Base-by-base conservation (phyloP, 352 stramenopile species). In the Pythium aristosporum region DNA sequence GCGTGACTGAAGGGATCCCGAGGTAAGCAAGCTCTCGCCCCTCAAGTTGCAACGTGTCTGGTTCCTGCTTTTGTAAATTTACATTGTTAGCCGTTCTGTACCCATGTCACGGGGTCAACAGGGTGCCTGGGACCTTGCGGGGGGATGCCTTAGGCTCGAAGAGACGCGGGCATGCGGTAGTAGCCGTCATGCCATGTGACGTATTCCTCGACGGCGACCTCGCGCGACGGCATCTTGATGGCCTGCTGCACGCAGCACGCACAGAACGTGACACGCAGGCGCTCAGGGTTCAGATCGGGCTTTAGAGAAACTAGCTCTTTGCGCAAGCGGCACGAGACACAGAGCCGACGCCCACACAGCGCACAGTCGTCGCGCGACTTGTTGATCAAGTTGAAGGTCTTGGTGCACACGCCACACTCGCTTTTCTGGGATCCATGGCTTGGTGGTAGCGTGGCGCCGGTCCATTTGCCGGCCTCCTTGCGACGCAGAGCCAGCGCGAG, bases 231-330 rank as follows among this genome's bases (percentile, higher is more conserved):
- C 52, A 65, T 23, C 13, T n/a, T 58, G 41, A 65, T 54, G 3
- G 59, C 59, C 9, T 65, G 59, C 30, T 59, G 59, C 12, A 59
- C 23, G 18, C 59, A 65, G 49, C 44, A 46, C 23, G 23, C 54
- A 21, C 59, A 65, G 59, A 65, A 65, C 21, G 59, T 65, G 25
- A 65, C 16, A 3, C 59, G 59, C 39, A 47, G 13, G 3, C 39
- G 36, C 15, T 34, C 47, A 25, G 53, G 28, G 34, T 36, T 59
- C 18, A 48, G 51, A 32, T 65, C 59, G 18, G 10, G n/a, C 16
- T 58, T 36, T 9, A 59, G 9, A 32, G 60, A 65, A 37, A 25
- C 55, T 49, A 65, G 49, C 28, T 53, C 21, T 23, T 65, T 65
- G 25, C 59, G 59, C 10, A 65, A 39, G 21, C 59, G 59, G 8